phyloP scores from a whole-genome alignment of 2,329 filamentous ascomycete genomes.

The Sporothrix brasiliensis region DNA sequence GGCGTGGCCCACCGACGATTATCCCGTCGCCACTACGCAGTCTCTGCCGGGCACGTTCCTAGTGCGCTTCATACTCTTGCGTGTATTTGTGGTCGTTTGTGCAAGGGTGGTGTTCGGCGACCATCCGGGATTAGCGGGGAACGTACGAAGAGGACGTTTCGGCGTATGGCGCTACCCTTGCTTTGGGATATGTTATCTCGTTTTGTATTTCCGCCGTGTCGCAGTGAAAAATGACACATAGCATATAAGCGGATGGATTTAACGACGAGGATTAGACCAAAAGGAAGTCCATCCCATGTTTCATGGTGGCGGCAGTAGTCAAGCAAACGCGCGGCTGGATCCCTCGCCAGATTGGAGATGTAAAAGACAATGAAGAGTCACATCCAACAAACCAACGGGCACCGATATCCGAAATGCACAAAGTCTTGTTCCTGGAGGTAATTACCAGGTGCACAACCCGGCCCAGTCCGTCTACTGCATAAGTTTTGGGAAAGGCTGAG shows the following conservation, averaged over 20 bases:
- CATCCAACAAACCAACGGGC: neutral
- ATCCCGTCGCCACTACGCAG: neutral
- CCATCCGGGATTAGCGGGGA: constrained; percentile 21
- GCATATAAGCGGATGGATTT: neutral
- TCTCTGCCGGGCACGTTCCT: constrained; percentile 11
- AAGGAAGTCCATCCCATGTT: neutral
- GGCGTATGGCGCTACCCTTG: too few species aligned
- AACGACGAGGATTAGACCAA: neutral
- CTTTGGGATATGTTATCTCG: too few species aligned
- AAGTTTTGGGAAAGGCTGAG: too few species aligned
- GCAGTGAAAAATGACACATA: neutral
- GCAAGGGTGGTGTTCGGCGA: constrained; percentile 26
- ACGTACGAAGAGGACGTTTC: neutral
- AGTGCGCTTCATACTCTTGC: neutral
- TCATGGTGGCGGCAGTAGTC: neutral
- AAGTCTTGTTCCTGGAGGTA: too few species aligned
- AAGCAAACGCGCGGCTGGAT: constrained; percentile 8
- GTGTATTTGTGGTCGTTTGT: neutral
- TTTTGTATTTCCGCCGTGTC: neutral
- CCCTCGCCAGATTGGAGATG: neutral
- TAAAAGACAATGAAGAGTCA: neutral
- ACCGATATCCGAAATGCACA: too few species aligned
- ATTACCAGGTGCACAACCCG: too few species aligned
- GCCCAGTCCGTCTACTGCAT: too few species aligned
- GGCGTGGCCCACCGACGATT: neutral